Evolutionary conservation across 257 asterid species (phyloP).

Genomic region (Prunella vulgaris): DNA sequence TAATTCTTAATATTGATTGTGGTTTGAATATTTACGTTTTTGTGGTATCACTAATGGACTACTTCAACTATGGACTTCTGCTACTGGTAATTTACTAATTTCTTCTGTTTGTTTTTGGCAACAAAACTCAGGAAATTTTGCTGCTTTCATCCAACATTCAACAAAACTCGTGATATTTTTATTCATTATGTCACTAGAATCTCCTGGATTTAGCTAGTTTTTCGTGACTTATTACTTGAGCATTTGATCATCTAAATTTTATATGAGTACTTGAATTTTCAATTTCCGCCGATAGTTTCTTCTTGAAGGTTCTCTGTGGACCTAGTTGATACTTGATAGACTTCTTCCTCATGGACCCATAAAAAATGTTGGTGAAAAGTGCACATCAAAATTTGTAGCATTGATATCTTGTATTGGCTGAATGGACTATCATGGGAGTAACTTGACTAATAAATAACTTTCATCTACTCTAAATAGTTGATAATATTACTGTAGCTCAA

Average conservation of each 20-base stretch:
- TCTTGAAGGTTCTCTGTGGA: background rate
- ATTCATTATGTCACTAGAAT: background rate
- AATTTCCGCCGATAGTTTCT: background rate
- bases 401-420: constrained; percentile 11
- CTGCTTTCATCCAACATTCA: background rate
- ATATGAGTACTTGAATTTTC: background rate
- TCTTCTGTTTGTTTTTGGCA: background rate
- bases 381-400: background rate
- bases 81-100: background rate
- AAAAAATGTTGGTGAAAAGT: background rate
- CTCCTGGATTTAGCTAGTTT: background rate
- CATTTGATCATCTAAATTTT: background rate
- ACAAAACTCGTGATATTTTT: background rate
- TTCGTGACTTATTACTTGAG: background rate
- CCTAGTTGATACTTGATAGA: background rate
- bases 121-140: background rate
- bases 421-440: background rate
- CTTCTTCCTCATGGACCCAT: background rate
- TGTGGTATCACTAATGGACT: background rate
- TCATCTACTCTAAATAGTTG: background rate
- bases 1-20: background rate
- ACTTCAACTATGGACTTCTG: background rate
- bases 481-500: background rate
- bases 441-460: background rate
- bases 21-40: background rate